Base-by-base conservation (phyloP, 306 rosid species). In the Cucurbita maxima region DNA sequence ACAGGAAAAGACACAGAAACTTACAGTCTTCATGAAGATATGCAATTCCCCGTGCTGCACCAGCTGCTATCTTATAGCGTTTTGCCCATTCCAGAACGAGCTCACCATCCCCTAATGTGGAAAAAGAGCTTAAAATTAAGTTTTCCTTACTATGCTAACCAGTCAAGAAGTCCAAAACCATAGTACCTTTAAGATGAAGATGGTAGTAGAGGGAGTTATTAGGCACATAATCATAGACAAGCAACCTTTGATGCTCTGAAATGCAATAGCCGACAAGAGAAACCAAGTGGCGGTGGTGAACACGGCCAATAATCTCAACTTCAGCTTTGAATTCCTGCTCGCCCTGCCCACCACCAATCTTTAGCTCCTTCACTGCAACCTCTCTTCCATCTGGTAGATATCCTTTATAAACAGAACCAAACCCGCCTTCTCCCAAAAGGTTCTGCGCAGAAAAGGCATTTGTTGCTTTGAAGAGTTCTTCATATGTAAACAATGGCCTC, bases 1-100 rank as follows among this genome's bases (percentile, higher is more conserved):
- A 30, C 7, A 78, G 16, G 38, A 13, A 68, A 54, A 58, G 19
- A 85, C 20, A 71, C 62, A 67, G 76, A 51, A 57, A 77, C 76
- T 84, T 89, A 94, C 98, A 94, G 79, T 90, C 98, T 83, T 94
- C 98, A 79, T 94, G 97, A 73, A 94, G 98, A 83, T 94, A 94
- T 8, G 96, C 90, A 25, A 94, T 79, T 80, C 98, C 98, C 62
- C 95, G 96, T 76, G 97, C 95, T 75, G 98, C 89, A 72, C 98
- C 97, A 73, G 88, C 87, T 53, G 97, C 98, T 51, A 90, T 83
- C 82, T 82, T 94, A 51, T 87, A 82, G 73, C 97, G 98, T 60
- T 61, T 89, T 76, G 73, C 79, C 98, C 98, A 94, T 67, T 84
- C 88, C 70, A 94, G 57, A 79, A 85, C 92, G 0, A 84, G 91